Evolutionary conservation across 768 basidiomycete species (phyloP), one percentile per base, ranked within the genome.

Genomic region (Lactarius tabidus): DNA sequence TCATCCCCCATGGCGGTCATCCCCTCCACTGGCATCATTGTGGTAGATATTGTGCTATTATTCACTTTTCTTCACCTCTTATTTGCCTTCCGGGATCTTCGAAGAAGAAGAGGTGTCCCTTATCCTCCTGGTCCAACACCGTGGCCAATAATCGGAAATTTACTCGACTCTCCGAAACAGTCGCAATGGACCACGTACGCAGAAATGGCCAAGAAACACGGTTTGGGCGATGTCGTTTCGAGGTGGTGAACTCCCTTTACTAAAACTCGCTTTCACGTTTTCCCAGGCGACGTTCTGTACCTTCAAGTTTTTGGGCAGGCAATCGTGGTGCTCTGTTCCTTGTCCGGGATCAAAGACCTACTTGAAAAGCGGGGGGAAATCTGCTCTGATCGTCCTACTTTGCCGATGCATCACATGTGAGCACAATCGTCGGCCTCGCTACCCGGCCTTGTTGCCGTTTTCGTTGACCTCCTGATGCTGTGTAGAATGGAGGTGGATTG

Each of bases 361-460:
- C 74, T 87, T 33, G 84, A 85, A 43, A 84, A 79, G 69, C 78
- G 83, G 56, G 80, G 83, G 60, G 70, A 78, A 20, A 6, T 7
- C 26, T 67, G 59, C 43, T 26, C 66, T 10, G 43, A 57, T 20
- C 58, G 57, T 33, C 26, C 52, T 12, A 0, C 2, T 2, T 10
- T 36, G 6, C 36, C 57, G 4, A 28, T 63, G 3, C 1, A 3
- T 1, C 7, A 67, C 36, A 52, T 66, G 65, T 67, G 33, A 8
- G 43, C 14, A 15, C 12, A n/a, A 23, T 7, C 0, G 2, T 36
- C 48, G 26, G 39, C 39, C 39, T n/a, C n/a, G n/a, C n/a, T n/a
- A n/a, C n/a, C n/a, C n/a, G 2, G 58, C 31, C 33, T 39, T 38
- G 39, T 17, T 17, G 23, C 14, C 17, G 6, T n/a, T 10, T 8